These are phyloP conservation scores for Blastocladiella britannica DNA, from an alignment of 192 early-diverging fungal genomes.

Conservation along the genomic window DNA sequence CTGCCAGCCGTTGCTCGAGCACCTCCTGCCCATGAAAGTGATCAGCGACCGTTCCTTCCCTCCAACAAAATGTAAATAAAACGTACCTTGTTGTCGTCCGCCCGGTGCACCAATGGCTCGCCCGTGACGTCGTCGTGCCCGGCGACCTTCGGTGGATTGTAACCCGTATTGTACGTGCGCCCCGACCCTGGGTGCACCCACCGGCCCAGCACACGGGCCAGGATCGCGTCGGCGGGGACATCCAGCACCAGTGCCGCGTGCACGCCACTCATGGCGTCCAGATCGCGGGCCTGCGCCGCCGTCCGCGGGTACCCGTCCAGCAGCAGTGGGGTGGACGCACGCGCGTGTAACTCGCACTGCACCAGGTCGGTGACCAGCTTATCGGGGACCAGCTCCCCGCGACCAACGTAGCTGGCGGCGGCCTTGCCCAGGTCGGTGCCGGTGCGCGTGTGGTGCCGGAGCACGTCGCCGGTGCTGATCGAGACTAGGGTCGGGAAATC, in stretches of 20 bases:
- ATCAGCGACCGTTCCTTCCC: background rate
- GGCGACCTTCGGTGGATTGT: conserved; percentile 66
- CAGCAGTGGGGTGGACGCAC: conserved; percentile 37
- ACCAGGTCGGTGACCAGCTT: conserved; percentile 44
- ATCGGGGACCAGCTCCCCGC: conserved; percentile 48
- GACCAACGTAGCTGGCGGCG: conserved; percentile 28
- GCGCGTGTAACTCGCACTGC: conserved; percentile 28
- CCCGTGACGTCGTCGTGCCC: conserved; percentile 87
- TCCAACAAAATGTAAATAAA: background rate
- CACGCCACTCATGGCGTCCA: conserved; percentile 44
- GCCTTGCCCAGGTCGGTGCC: conserved; percentile 34
- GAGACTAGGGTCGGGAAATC: conserved; percentile 36
- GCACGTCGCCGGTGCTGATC: conserved; percentile 72
- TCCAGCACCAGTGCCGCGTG: conserved; percentile 73
- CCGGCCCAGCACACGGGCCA: conserved; percentile 78
- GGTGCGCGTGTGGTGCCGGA: conserved; percentile 59
- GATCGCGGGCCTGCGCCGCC: conserved; percentile 49
- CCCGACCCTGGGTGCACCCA: conserved; percentile 85
- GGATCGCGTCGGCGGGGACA: conserved; percentile 74
- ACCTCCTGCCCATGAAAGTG: conserved; percentile 32
- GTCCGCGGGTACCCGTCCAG: conserved; percentile 86
- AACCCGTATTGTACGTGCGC: conserved; percentile 78
- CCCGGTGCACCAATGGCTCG: conserved; percentile 63
- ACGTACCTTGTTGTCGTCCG: conserved; percentile 52
- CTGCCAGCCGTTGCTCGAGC: conserved; percentile 52